phyloP scores from a whole-genome alignment of 2,329 filamentous ascomycete genomes.

The Alternaria metachromatica region DNA sequence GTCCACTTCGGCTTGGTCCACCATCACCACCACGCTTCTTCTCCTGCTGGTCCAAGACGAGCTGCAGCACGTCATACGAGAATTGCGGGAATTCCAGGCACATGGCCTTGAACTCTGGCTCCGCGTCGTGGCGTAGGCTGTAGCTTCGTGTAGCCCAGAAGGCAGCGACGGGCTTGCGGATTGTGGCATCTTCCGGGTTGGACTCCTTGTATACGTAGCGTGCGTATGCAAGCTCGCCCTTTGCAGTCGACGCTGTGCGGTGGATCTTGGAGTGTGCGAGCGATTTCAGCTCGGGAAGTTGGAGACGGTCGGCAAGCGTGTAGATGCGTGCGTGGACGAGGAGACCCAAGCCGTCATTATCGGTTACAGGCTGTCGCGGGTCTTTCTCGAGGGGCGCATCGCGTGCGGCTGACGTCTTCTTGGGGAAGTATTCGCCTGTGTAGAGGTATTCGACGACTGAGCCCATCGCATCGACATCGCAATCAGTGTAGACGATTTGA shows the following conservation, averaged over 20 bases:
- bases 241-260: constrained; percentile 84
- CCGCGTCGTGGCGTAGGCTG: constrained; percentile 82
- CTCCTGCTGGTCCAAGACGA: constrained; percentile 61
- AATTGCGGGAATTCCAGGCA: constrained; percentile 92
- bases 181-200: constrained; percentile 69
- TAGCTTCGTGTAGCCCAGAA: constrained; percentile 88
- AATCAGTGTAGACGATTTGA: constrained; percentile 70
- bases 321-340: constrained; percentile 90
- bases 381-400: constrained; percentile 74
- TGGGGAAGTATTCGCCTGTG: constrained; percentile 84
- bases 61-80: constrained; percentile 85
- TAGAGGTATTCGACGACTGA: constrained; percentile 86
- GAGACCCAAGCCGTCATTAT: constrained; percentile 81
- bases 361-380: constrained; percentile 67
- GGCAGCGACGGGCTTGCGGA: constrained; percentile 83
- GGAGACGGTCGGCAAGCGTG: constrained; percentile 82
- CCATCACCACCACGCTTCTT: constrained; percentile 43
- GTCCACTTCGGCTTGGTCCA: constrained; percentile 37
- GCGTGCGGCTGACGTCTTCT: constrained; percentile 63
- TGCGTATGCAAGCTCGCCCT: constrained; percentile 90
- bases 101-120: constrained; percentile 81
- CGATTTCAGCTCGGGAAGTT: constrained; percentile 68
- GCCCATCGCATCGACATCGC: constrained; percentile 75
- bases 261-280: constrained; percentile 91
- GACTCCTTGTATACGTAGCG: constrained; percentile 88